A percentile compares a stretch with the other conserved stretches of the same genome.
These are phyloP conservation scores for Termitomyces sp. DNA, from an alignment of 768 basidiomycete species.

Conservation along the genomic window DNA sequence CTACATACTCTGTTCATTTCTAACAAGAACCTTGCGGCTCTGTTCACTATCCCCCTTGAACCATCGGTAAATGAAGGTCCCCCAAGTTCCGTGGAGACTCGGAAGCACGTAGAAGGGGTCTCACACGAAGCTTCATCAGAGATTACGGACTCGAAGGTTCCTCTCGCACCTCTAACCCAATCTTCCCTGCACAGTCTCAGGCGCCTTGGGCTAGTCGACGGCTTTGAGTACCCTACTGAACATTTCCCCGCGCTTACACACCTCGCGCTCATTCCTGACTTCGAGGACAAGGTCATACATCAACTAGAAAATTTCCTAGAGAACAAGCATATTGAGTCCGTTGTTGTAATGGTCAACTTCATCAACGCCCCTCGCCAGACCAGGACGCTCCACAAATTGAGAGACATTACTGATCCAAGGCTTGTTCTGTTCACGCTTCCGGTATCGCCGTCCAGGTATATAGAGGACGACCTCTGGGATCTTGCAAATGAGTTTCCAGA, in stretches of 20 bases:
- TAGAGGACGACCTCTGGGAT: slow-evolving; percentile 18
- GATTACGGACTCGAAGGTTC: not conserved
- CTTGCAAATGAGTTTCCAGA: slow-evolving; percentile 15
- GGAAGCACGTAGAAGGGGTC: not conserved
- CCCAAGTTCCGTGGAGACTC: not conserved
- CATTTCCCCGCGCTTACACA: slow-evolving; percentile 12
- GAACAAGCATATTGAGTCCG: slow-evolving; percentile 4
- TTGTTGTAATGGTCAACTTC: slow-evolving; percentile 12
- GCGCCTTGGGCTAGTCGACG: slow-evolving; percentile 7
- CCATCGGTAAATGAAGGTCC: not conserved
- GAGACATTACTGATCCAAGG: slow-evolving; percentile 8
- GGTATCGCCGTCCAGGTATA: slow-evolving; percentile 5
- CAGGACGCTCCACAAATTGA: not conserved
- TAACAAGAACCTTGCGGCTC: not conserved
- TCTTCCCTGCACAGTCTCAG: slow-evolving; percentile 5
- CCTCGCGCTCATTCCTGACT: slow-evolving; percentile 7
- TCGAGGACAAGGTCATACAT: not conserved
- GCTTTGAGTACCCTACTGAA: slow-evolving; percentile 3
- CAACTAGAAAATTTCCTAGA: slow-evolving; percentile 5
- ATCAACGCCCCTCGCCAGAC: not conserved
- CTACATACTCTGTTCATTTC: slow-evolving; percentile 10
- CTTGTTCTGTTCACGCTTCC: slow-evolving; percentile 14
- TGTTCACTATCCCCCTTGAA: not conserved
- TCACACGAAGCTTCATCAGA: not conserved
- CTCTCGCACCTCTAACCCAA: not conserved